Conservation (phyloP, 1,284 basidiomycete species). For the Ustilago hordei region DNA sequence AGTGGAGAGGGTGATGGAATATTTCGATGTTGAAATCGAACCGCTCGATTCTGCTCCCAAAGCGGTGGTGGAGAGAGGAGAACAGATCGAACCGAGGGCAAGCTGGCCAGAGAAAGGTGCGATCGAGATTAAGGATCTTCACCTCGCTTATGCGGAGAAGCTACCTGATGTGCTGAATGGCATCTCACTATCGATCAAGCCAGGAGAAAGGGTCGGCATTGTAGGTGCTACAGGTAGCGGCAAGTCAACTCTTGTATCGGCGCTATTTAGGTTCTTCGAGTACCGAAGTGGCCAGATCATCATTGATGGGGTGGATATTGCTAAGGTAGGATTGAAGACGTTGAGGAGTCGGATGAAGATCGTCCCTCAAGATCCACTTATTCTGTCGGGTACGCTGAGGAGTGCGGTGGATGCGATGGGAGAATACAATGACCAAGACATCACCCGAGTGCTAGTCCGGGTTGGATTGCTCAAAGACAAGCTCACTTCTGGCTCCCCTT, state of each 20-base stretch:
- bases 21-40: slow-evolving; percentile 51
- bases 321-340: slow-evolving; percentile 71
- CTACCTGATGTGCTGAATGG: slow-evolving; percentile 72
- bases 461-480: slow-evolving; percentile 63
- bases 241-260: slow-evolving; percentile 80
- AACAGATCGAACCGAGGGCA: slow-evolving; percentile 38
- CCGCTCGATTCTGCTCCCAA: slow-evolving; percentile 51
- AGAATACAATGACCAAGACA: slow-evolving; percentile 62
- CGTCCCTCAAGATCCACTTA: slow-evolving; percentile 67
- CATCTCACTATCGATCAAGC: slow-evolving; percentile 69
- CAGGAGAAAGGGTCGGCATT: slow-evolving; percentile 73
- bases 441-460: slow-evolving; percentile 65
- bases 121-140: slow-evolving; percentile 67
- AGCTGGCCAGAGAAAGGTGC: slow-evolving; percentile 65
- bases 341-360: slow-evolving; percentile 63
- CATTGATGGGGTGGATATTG: slow-evolving; percentile 78
- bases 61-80: background rate
- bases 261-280: slow-evolving; percentile 81
- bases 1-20: slow-evolving; percentile 68
- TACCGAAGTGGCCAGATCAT: slow-evolving; percentile 75
- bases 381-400: slow-evolving; percentile 69
- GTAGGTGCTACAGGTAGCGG: slow-evolving; percentile 74
- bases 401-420: slow-evolving; percentile 69
- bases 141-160: slow-evolving; percentile 72
- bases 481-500: background rate